Conservation (phyloP, 345 rosid species). For the Acer negundo region DNA sequence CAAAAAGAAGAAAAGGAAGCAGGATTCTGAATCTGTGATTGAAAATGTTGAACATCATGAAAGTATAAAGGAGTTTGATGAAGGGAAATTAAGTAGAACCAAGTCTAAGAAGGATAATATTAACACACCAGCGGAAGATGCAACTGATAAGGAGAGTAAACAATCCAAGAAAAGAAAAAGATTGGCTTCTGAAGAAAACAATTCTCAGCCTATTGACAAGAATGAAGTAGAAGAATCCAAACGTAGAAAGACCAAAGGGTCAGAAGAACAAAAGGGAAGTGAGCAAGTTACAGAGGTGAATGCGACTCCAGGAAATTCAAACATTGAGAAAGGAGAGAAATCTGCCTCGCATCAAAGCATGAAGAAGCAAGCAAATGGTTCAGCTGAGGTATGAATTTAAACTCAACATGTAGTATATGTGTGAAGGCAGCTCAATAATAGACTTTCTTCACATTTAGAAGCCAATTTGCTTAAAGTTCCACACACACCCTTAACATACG, state of each 20-base stretch:
- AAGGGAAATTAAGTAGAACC: constrained; percentile 15
- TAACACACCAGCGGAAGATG: constrained; percentile 25
- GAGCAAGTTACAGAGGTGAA: constrained; percentile 21
- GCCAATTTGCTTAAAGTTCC: background rate
- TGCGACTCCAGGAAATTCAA: constrained; percentile 32
- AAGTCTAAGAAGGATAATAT: constrained; percentile 25
- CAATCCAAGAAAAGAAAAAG: constrained; percentile 80
- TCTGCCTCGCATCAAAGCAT: constrained; percentile 36
- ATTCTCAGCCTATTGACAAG: constrained; percentile 27
- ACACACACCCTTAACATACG: background rate
- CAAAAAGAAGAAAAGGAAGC: constrained; percentile 43
- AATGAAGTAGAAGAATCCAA: constrained; percentile 52
- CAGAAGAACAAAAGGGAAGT: constrained; percentile 28
- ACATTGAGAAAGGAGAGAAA: constrained; percentile 35
- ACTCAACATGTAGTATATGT: background rate
- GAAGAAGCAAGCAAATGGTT: constrained; percentile 50
- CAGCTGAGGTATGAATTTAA: constrained; percentile 54
- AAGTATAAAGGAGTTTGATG: constrained; percentile 17
- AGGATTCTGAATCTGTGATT: constrained; percentile 23
- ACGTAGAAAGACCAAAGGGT: constrained; percentile 48
- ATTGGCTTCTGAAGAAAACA: constrained; percentile 47
- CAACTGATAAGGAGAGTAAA: constrained; percentile 29
- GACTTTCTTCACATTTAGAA: background rate
- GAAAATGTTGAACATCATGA: constrained; percentile 2
- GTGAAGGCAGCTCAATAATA: background rate